Conservation (phyloP, 1,284 basidiomycete genomes). For the Veloporphyrellus conicus region DNA sequence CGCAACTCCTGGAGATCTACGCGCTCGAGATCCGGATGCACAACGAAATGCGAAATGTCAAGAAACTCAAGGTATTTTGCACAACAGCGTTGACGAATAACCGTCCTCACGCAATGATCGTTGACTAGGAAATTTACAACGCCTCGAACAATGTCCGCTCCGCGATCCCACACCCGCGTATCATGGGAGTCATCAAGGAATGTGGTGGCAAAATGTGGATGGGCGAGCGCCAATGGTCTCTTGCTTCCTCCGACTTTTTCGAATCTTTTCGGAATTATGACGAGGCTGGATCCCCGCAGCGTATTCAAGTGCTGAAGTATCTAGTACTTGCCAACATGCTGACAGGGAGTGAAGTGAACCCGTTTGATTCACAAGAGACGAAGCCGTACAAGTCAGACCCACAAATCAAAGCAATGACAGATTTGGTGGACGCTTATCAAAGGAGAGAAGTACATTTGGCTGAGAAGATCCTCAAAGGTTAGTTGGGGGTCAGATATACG, state of each 20-base stretch:
- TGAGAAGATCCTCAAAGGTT: conserved; percentile 89
- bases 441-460: conserved; percentile 92
- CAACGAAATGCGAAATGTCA: conserved; percentile 91
- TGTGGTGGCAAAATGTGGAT: conserved; percentile 99
- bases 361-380: conserved; percentile 98
- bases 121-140: conserved; percentile 86
- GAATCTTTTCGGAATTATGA: conserved; percentile 99
- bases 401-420: conserved; percentile 97
- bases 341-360: conserved; percentile 97
- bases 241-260: conserved; percentile 97
- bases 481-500: conserved; percentile 10
- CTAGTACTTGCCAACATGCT: conserved; percentile 98
- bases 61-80: conserved; percentile 79
- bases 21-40: conserved; percentile 99
- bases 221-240: conserved; percentile 98
- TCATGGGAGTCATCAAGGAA: conserved; percentile 98
- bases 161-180: conserved; percentile 96
- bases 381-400: conserved; percentile 98
- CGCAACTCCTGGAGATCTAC: conserved; percentile 95
- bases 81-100: not conserved
- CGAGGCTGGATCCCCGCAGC: conserved; percentile 92
- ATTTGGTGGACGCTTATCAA: conserved; percentile 94
- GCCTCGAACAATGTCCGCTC: conserved; percentile 90
- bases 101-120: not conserved
- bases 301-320: conserved; percentile 98